Evolutionary conservation across 441 rosid genomes (phyloP).

Genomic region (Gossypium schwendimanii): DNA sequence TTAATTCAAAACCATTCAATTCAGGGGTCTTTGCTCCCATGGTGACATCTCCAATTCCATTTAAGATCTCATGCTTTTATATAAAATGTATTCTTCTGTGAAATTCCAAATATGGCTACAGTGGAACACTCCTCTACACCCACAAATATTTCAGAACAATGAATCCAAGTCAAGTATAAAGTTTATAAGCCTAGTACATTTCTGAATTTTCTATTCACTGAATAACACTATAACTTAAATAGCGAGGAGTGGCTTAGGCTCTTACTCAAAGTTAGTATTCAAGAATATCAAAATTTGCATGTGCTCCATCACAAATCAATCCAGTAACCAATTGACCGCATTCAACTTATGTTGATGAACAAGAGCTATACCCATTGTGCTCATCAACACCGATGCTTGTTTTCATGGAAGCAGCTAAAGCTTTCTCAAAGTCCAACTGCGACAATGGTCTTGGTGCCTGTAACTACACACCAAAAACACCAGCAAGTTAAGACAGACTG

Average conservation of each 20-base stretch:
- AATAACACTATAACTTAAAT: background rate
- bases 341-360: conserved; percentile 32
- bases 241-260: conserved; percentile 30
- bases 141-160: background rate
- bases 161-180: background rate
- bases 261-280: conserved; percentile 52
- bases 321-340: conserved; percentile 36
- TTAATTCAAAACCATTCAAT: too few species aligned
- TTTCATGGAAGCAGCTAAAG: conserved; percentile 52
- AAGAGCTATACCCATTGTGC: conserved; percentile 18
- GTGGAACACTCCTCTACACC: background rate
- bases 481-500: background rate
- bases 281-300: conserved; percentile 61
- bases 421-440: conserved; percentile 62
- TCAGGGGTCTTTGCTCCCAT: too few species aligned
- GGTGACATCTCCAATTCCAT: too few species aligned
- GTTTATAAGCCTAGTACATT: background rate
- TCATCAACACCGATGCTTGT: conserved; percentile 59
- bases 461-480: background rate
- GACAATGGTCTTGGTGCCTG: conserved; percentile 53
- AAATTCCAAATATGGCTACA: background rate
- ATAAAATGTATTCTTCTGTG: background rate
- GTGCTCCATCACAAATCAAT: conserved; percentile 47
- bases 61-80: too few species aligned
- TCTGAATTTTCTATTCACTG: background rate